Base-by-base conservation (phyloP, 2,329 filamentous ascomycete species). In the Colletotrichum sp. region DNA sequence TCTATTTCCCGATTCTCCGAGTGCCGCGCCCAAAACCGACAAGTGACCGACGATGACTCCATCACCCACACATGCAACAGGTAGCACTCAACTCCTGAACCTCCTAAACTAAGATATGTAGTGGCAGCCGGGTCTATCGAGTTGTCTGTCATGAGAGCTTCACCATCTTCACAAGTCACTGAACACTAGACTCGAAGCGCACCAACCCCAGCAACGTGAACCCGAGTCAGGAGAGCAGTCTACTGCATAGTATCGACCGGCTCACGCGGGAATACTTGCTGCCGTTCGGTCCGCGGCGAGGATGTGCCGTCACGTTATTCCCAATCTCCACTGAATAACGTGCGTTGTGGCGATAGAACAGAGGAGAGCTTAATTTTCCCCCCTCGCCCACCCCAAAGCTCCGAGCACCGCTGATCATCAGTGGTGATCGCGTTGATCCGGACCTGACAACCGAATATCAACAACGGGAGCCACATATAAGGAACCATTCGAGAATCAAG, bases 311-410 rank as follows among this genome's bases (percentile, higher is more conserved):
- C 36, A 69, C 58, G 66, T 69, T 65, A 13, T 59, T 24, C n/a
- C 66, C 58, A 24, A 21, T 69, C 70, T 63, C 70, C 70, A 72
- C 70, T 59, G 66, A 70, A 65, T 69, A 70, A 36, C 70, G 51
- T 69, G 58, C 12, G 38, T 47, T 4, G 38, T 18, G n/a, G 55
- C 24, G 29, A 66, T 58, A 58, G 5, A 61, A 29, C 64, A 43
- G 18, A 55, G 43, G 3, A 59, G 62, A 29, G 27, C 18, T 31
- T 38, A 18, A 21, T 36, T 54, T 43, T 59, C 38, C 24, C 55
- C 18, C 18, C 34, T 59, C 66, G 13, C 66, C 70, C 65, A 69
- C 58, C 57, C 57, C 21, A 21, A 51, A 51, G 43, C 43, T 5
- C 43, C 43, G 21, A 47, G 18, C 33, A 57, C 43, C 66, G 66